A percentile compares a stretch with the other conserved stretches of the same genome.
These are phyloP conservation scores for Penicillium fuscoglaucum DNA, from an alignment of 2,329 filamentous ascomycete species.

Conservation along the genomic window DNA sequence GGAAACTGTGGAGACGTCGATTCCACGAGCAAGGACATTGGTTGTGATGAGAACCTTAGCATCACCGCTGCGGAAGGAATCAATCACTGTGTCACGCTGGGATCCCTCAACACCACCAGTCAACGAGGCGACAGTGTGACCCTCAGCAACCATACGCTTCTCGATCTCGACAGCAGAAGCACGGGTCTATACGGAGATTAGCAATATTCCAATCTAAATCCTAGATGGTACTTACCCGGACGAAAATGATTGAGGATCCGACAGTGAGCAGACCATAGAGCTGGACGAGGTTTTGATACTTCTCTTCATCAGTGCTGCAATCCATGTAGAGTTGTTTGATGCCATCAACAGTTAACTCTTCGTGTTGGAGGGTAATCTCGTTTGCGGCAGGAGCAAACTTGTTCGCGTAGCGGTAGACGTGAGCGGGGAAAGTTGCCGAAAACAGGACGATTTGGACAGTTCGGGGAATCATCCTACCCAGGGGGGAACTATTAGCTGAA, in stretches of 20 bases:
- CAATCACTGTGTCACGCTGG: conserved; percentile 79
- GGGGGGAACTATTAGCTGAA: conserved; percentile 32
- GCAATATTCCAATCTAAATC: background rate
- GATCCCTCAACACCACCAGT: conserved; percentile 83
- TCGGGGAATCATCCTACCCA: conserved; percentile 67
- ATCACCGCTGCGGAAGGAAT: conserved; percentile 79
- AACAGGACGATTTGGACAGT: conserved; percentile 87
- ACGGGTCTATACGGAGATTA: conserved; percentile 62
- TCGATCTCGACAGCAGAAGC: conserved; percentile 84
- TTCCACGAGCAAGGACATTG: conserved; percentile 93
- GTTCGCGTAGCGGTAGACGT: conserved; percentile 79
- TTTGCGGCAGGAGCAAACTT: conserved; percentile 85
- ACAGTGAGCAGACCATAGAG: conserved; percentile 96
- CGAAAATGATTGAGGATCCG: conserved; percentile 96
- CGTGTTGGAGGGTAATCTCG: conserved; percentile 80
- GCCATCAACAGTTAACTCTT: conserved; percentile 92
- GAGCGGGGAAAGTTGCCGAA: conserved; percentile 87
- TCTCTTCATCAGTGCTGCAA: conserved; percentile 75
- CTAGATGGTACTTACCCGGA: conserved; percentile 62
- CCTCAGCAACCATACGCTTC: conserved; percentile 79
- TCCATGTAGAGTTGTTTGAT: conserved; percentile 99
- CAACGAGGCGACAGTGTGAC: conserved; percentile 86
- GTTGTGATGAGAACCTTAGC: conserved; percentile 98
- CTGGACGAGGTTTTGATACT: conserved; percentile 85
- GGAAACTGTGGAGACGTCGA: conserved; percentile 86